Percentiles rank a stretch among this genome's conserved stretches.
phyloP scores from a whole-genome alignment of 345 rosid genomes.

The Bruguiera sexangula region DNA sequence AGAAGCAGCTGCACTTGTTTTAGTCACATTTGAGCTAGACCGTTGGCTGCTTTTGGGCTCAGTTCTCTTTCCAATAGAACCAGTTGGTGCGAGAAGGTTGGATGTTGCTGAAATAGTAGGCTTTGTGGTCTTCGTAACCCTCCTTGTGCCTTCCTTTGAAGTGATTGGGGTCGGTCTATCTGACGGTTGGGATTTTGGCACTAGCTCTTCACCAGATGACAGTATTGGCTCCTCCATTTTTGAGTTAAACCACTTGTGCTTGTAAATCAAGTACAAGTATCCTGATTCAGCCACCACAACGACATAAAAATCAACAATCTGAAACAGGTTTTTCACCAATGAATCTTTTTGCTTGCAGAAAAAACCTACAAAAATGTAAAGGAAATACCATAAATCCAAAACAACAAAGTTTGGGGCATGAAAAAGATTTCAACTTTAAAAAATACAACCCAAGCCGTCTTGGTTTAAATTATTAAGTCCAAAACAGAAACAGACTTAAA shows the following conservation, averaged over 20 bases:
- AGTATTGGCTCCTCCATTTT: conserved; percentile 59
- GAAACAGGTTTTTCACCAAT: neutral
- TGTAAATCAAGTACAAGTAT: conserved; percentile 14
- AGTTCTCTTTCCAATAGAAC: conserved; percentile 54
- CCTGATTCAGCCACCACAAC: conserved; percentile 27
- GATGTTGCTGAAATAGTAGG: conserved; percentile 36
- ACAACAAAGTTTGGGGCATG: neutral
- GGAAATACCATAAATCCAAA: neutral
- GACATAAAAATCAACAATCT: conserved; percentile 16
- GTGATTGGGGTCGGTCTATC: conserved; percentile 36
- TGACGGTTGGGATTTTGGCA: conserved; percentile 25
- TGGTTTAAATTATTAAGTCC: neutral
- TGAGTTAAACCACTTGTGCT: conserved; percentile 16
- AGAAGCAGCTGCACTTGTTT: conserved; percentile 44
- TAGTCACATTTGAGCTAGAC: conserved; percentile 40
- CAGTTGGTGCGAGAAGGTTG: conserved; percentile 39
- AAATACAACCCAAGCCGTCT: neutral
- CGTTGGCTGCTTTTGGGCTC: conserved; percentile 33
- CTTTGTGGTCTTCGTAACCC: conserved; percentile 33
- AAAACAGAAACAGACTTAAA: neutral
- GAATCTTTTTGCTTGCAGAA: neutral
- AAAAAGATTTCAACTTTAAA: neutral
- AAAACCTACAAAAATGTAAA: neutral
- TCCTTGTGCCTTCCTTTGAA: conserved; percentile 38
- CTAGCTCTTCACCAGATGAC: conserved; percentile 37